These are phyloP conservation scores for Macrolepiota fuliginosa DNA, from an alignment of 768 basidiomycete species.

Conservation along the genomic window DNA sequence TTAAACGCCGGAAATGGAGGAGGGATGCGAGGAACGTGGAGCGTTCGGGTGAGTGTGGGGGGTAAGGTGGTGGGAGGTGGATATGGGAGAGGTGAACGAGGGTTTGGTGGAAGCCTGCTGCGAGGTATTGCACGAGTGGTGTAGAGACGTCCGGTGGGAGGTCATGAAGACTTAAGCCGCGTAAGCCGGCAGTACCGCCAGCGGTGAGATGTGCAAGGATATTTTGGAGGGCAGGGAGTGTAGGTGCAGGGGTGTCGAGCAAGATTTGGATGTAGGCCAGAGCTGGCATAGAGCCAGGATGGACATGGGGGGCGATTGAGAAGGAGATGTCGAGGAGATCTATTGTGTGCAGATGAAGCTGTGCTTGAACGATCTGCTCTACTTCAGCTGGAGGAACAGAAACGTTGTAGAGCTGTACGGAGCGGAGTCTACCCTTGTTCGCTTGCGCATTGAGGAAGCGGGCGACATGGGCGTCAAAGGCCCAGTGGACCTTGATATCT, in stretches of 20 bases:
- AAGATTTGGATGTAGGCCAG: constrained; percentile 8
- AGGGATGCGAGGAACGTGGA: constrained; percentile 17
- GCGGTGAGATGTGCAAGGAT: neutral
- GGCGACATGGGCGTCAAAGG: constrained; percentile 45
- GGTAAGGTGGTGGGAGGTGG: constrained; percentile 6
- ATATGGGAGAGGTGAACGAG: constrained; percentile 1
- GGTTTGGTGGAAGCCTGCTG: neutral
- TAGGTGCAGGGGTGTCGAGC: neutral
- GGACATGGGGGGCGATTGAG: neutral
- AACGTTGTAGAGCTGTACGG: constrained; percentile 31
- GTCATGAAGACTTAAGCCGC: constrained; percentile 7
- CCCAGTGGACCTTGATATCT: constrained; percentile 45
- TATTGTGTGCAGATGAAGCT: constrained; percentile 25
- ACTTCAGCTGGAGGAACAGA: constrained; percentile 20
- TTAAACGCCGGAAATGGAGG: constrained; percentile 24
- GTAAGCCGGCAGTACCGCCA: neutral
- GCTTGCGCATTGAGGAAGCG: constrained; percentile 48
- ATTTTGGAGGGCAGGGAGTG: neutral
- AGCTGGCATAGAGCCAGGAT: neutral
- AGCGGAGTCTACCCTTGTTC: constrained; percentile 27
- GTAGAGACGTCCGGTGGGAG: neutral
- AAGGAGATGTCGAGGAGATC: constrained; percentile 17
- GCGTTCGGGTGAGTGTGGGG: neutral
- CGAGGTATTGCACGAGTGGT: neutral
- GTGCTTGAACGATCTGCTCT: constrained; percentile 32